Conservation (phyloP, 768 basidiomycete species). For the Hemileccinum rubropunctum region DNA sequence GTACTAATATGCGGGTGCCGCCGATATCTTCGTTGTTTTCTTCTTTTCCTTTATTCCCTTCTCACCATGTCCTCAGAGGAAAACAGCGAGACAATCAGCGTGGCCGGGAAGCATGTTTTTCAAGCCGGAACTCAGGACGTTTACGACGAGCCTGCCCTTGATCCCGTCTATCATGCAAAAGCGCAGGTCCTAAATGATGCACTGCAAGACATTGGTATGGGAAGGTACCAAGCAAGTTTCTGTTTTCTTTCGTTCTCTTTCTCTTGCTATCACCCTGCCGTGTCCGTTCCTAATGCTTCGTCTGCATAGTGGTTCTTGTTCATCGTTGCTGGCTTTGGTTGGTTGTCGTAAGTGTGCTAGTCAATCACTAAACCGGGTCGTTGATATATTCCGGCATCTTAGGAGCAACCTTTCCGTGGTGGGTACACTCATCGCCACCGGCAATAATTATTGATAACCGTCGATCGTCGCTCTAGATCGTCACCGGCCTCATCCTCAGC, state of each 20-base stretch:
- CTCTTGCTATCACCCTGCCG: too few species aligned
- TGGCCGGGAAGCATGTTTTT: background rate
- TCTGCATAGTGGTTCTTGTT: conserved; percentile 57
- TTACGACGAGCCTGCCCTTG: conserved; percentile 34
- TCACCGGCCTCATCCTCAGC: conserved; percentile 62
- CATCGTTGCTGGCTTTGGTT: conserved; percentile 69
- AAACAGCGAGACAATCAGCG: background rate
- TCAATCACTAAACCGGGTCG: background rate
- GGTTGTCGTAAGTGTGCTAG: conserved; percentile 61
- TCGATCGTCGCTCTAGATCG: conserved; percentile 39
- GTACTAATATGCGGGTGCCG: too few species aligned
- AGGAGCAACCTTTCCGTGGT: conserved; percentile 75
- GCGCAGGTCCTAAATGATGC: conserved; percentile 56
- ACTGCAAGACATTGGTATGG: conserved; percentile 68
- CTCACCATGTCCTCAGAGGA: conserved; percentile 19
- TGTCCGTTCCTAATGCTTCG: background rate
- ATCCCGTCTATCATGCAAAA: conserved; percentile 59
- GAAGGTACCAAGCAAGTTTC: conserved; percentile 56
- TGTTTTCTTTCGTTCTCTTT: background rate
- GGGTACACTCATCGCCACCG: conserved; percentile 18
- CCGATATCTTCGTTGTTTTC: too few species aligned
- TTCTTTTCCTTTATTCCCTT: too few species aligned
- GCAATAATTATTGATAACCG: background rate
- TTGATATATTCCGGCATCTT: conserved; percentile 22
- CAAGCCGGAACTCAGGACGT: conserved; percentile 21